phyloP scores from a whole-genome alignment of 2,329 filamentous ascomycete genomes.

The Diaporthe caulivora region DNA sequence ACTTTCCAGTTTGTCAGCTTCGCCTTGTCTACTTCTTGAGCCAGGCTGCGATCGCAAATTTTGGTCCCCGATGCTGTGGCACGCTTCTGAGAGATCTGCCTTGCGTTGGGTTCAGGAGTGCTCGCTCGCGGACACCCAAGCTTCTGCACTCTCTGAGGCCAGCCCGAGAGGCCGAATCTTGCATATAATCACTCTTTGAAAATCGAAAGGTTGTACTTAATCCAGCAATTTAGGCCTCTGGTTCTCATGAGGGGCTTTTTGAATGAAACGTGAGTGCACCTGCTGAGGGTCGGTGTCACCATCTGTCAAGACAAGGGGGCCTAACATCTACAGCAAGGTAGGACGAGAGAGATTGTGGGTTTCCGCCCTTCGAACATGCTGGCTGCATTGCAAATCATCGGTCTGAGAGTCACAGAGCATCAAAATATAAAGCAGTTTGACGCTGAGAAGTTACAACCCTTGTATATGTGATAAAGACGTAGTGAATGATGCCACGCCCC shows the following conservation, averaged over 20 bases:
- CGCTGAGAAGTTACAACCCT: not conserved
- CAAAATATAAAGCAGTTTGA: not conserved
- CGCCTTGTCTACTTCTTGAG: not conserved
- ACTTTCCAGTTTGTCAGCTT: not conserved
- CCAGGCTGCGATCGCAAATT: not conserved
- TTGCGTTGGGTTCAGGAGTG: too few relatives aligned
- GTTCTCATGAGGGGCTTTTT: not conserved
- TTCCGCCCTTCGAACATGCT: not conserved
- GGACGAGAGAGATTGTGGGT: not conserved
- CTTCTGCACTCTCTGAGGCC: not conserved
- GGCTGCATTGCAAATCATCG: not conserved
- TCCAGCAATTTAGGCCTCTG: not conserved
- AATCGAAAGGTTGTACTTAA: not conserved
- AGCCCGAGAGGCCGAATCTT: not conserved
- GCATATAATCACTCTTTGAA: not conserved
- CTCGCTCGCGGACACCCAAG: not conserved
- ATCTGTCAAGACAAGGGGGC: not conserved
- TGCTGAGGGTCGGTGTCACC: not conserved
- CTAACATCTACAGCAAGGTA: not conserved
- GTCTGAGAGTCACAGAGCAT: not conserved
- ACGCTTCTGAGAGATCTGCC: not conserved
- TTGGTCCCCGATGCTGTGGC: accelerated
- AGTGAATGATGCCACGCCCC: too few relatives aligned
- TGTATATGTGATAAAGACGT: too few relatives aligned
- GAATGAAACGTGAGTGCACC: not conserved